phyloP scores from a whole-genome alignment of 176 grass and related monocot genomes.

The Urochloa ruziziensis region DNA sequence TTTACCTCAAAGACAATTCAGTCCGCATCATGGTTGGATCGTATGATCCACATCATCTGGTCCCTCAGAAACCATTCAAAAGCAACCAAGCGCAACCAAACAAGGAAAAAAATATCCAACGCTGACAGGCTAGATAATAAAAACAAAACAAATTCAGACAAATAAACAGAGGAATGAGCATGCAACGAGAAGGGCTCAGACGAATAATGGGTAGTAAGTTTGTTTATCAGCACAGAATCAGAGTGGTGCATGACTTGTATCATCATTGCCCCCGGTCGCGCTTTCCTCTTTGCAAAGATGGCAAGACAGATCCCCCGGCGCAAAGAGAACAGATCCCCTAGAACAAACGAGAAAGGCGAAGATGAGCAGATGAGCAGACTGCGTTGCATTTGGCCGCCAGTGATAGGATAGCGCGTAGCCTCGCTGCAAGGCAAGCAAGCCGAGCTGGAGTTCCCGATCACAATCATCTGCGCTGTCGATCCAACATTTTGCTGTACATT shows the following conservation, averaged over 20 bases:
- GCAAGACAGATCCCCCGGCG: not conserved
- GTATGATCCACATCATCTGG: slow-evolving; percentile 37
- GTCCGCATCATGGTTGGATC: slow-evolving; percentile 28
- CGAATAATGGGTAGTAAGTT: slow-evolving; percentile 44
- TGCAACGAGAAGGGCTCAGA: slow-evolving; percentile 33
- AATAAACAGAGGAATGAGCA: not conserved
- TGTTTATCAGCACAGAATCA: slow-evolving; percentile 47
- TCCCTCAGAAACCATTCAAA: not conserved
- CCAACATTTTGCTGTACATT: too few relatives aligned
- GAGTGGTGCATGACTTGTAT: slow-evolving; percentile 62
- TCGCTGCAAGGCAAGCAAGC: too few relatives aligned
- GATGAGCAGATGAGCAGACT: too few relatives aligned
- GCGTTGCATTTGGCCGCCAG: too few relatives aligned
- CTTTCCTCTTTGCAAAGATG: not conserved
- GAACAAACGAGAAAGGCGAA: not conserved
- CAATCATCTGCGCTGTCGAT: too few relatives aligned
- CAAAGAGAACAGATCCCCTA: not conserved
- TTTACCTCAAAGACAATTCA: slow-evolving; percentile 50
- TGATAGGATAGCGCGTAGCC: too few relatives aligned
- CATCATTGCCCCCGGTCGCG: slow-evolving; percentile 28
- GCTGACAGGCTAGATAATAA: too few relatives aligned
- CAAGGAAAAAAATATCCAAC: too few relatives aligned
- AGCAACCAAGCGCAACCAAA: not conserved
- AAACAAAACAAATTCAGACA: not conserved
- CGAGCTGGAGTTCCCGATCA: too few relatives aligned